Evolutionary conservation across 1,139 yeast species (phyloP), one percentile per base, ranked within the genome.

Genomic region (Debaryomyces robertsiae): DNA sequence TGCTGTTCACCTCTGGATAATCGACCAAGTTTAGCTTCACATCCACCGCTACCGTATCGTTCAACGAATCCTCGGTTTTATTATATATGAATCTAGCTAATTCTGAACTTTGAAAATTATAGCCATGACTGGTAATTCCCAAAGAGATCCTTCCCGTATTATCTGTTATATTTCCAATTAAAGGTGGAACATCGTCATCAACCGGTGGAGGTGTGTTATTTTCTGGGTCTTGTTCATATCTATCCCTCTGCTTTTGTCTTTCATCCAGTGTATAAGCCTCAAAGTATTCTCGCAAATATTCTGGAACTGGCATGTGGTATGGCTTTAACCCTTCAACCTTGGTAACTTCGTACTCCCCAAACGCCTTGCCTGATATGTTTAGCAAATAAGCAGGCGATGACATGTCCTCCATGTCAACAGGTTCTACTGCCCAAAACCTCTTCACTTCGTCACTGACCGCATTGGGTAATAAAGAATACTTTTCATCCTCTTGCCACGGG

Each of bases 391-490:
- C 65, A 3, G 58, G 55, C 3, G 50, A 49, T 7, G 49, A 52
- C 2, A 49, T 48, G 22, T 50, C 47, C 6, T 36, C 46, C 7
- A 40, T 38, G 9, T 41, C 44, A 3, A 53, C 55, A 9, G 47
- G 40, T 19, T 61, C 55, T 9, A 43, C 39, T 10, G 70, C 73
- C 89, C 89, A 83, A 22, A 82, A 65, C 18, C 48, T 44, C 31
- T 58, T 57, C 1, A 84, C 82, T 16, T 55, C 51, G 3, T 63
- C 53, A 47, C 81, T 76, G 1, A 88, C 65, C 6, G 55, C 59
- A 51, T 82, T 71, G 0, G 96, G 95, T 9, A 88, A 55, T 2
- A 87, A 63, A 15, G 86, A 75, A 53, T 67, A 73, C 25, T 70
- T 55, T 52, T 84, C 77, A 43, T 69, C 65, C 46, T 79, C 82